Base-by-base conservation (phyloP, 176 grass and related monocot genomes). In the Panicum miliaceum region DNA sequence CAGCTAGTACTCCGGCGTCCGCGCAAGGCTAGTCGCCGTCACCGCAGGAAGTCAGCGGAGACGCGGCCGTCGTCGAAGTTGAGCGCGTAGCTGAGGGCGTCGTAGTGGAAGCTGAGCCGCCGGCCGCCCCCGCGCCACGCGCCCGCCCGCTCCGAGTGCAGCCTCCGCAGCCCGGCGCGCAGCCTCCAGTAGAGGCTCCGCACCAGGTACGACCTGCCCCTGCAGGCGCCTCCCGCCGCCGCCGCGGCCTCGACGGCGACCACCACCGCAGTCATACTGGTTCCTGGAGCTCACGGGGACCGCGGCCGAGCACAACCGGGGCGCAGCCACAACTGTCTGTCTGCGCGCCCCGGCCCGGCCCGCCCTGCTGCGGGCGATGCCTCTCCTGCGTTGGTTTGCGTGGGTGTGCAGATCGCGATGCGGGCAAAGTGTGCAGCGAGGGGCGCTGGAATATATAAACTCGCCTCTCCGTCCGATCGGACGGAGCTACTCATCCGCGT, bases 71-170 rank as follows among this genome's bases (percentile, higher is more conserved):
- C 94, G 73, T 97, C 94, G 82, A 94, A 97, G 75, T 97, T 97
- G 79, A 94, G 94, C 68, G 94, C 94, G 80, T 97, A 97, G 94
- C 94, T 97, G 81, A 94, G 68, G 83, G 90, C 85, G 86, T 96
- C 88, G 83, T 92, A 96, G 80, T 83, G 86, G 86, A 84, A 88
- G 75, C 81, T 84, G 26, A 73, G 57, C 80, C 56, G 23, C 27
- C 8, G 5, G 68, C 10, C 12, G 58, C 76, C 73, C 64, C 73
- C 43, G 73, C 73, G 43, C 86, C 80, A 88, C 80, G 64, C 38
- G 32, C 66, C 25, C 7, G 64, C 64, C 15, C 81, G 74, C 57
- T 71, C 81, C 81, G 86, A 82, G 54, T 72, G 73, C 35, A 88
- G 64, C 80, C 74, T 36, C 80, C 86, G 86, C 19, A 84, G 4